Base-by-base conservation (phyloP, 345 rosid species). In the Gynandropsis gynandra region DNA sequence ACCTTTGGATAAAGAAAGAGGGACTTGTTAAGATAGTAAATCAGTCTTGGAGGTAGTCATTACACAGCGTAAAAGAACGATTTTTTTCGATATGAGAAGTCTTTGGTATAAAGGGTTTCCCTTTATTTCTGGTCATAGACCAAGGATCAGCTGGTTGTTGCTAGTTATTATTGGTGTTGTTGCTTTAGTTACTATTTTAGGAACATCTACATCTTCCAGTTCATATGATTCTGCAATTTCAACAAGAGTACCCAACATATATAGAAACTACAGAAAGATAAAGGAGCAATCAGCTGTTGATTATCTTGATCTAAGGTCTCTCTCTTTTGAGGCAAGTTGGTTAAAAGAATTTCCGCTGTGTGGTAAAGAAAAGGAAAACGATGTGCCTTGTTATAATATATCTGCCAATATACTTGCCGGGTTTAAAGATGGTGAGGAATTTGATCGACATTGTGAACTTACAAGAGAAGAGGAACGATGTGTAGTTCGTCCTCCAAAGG, bases 211-310 rank as follows among this genome's bases (percentile, higher is more conserved):
- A n/a, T n/a, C n/a, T n/a, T 82, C 76, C 0, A 68, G 58, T 55
- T 57, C 72, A 8, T 76, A 76, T 61, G 83, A 85, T 47, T 63
- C 80, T 8, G 63, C 73, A 24, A 47, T 72, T 56, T 56, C 70
- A 31, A 62, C 69, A 38, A 70, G 64, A 0, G 72, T 70, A 10
- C 82, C 83, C 18, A 72, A 81, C 65, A 46, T 83, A 45, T 83
- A 77, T 68, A 77, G 74, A 4, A 85, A 67, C 74, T 81, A 85
- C 52, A 83, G 89, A 70, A 80, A 84, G 80, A 78, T 92, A 42
- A 92, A 88, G 68, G 97, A 92, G 77, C 94, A 81, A 77, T 80
- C 88, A 5, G 83, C 79, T n/a, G 74, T 76, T 50, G 97, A 92
- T 69, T 87, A 79, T 78, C 71, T 81, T 27, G 95, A 85, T 63